phyloP scores from a whole-genome alignment of 495 filamentous ascomycete species.

The Halenospora varia region DNA sequence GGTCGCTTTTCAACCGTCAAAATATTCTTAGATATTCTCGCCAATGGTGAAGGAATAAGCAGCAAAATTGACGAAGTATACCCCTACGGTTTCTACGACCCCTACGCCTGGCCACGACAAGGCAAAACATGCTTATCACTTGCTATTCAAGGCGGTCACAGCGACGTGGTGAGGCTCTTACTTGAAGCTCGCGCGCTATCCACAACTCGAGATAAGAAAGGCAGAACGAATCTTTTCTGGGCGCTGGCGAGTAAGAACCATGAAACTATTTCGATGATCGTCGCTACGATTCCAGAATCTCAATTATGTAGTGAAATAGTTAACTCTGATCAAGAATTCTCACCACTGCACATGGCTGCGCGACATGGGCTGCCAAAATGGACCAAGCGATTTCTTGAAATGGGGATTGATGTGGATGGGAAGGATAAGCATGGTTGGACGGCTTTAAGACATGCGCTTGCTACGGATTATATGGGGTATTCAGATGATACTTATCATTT shows the following conservation, averaged over 20 bases:
- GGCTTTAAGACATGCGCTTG: not conserved
- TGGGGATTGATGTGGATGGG: not conserved
- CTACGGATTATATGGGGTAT: not conserved
- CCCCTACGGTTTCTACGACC: not conserved
- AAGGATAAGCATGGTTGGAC: not conserved
- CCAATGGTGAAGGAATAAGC: too few relatives aligned
- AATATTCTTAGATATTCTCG: not conserved
- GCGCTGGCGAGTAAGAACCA: not conserved
- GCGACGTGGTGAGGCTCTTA: not conserved
- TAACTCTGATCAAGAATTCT: not conserved
- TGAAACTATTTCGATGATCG: not conserved
- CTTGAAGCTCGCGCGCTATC: not conserved
- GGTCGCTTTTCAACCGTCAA: not conserved
- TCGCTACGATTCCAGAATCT: not conserved
- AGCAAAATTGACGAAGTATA: not conserved
- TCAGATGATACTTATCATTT: not conserved
- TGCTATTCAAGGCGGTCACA: not conserved
- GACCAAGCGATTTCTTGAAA: not conserved
- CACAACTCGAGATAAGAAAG: not conserved
- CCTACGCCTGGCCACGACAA: not conserved
- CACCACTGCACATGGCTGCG: not conserved
- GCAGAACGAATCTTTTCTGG: not conserved
- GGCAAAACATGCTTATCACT: not conserved
- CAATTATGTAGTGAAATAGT: not conserved
- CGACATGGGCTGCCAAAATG: not conserved